Base-by-base conservation (phyloP, 1,284 basidiomycete species). In the Ceratobasidium papillatum region DNA sequence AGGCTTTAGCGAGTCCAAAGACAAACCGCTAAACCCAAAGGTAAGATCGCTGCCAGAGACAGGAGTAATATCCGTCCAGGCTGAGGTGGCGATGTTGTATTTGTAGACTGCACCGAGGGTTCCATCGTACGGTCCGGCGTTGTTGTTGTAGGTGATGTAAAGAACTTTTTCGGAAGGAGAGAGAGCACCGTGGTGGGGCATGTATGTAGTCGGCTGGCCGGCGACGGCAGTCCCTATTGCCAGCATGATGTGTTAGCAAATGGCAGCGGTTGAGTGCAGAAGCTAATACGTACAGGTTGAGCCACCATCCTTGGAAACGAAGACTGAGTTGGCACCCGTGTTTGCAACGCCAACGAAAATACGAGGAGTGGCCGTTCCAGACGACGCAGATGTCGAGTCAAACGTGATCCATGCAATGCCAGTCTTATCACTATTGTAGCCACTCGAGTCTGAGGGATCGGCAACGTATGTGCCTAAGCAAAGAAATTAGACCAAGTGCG, bases 321-420 rank as follows among this genome's bases (percentile, higher is more conserved):
- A 91, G 27, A 90, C 80, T 74, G 87, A 90, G 74, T 82, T 82
- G 0, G 86, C 82, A 2, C 87, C 88, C 47, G 82, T 81, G 78
- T 84, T 89, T 0, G 87, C 75, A n/a, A 90, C 89, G 72, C 89
- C 89, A 45, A 90, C 88, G 75, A 90, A 91, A 61, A 91, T 90
- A 61, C 89, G 86, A 47, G 85, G 87, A 17, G 89, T 90, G 0
- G 89, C 83, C 2, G 80, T 80, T 22, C 88, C 87, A 27, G 83
- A 82, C 1, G 82, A 81, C 12, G 87, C 87, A 19, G 88, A 87
- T 2, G 78, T 76, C 1, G 66, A 63, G 78, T 90, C 89, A 78
- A 91, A 90, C 0, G 89, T 90, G 34, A 91, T 87, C 84, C 86
- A 91, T 19, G 88, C 81, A 30, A 75, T 65, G 89, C 83, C 80